Base-by-base conservation (phyloP, 78 protist species). In the Guillardia theta region DNA sequence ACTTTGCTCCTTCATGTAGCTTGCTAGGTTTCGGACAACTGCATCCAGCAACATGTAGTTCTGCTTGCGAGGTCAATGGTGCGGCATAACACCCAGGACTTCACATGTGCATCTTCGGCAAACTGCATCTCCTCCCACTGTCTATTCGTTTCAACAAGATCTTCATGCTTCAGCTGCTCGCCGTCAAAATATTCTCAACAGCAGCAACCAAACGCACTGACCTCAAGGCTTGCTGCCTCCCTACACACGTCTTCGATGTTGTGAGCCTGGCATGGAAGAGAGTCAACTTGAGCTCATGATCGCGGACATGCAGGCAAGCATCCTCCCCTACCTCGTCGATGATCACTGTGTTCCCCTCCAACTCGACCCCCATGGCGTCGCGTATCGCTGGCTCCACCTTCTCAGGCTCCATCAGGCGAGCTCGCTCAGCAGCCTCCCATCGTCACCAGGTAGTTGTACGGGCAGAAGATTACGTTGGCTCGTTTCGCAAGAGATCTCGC, bases 251-350 rank as follows among this genome's bases (percentile, higher is more conserved):
- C 93, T 44, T 93, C 96, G 30, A 95, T 64, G 92, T 97, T 97
- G 77, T 98, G 99, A 2, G 97, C 99, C 22, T 50, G n/a, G n/a
- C n/a, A n/a, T n/a, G n/a, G n/a, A n/a, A n/a, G n/a, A n/a, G n/a
- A n/a, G n/a, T n/a, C n/a, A n/a, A n/a, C n/a, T n/a, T n/a, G n/a
- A n/a, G n/a, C n/a, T n/a, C n/a, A n/a, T n/a, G n/a, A n/a, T n/a
- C n/a, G n/a, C n/a, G n/a, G n/a, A n/a, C n/a, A n/a, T n/a, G n/a
- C n/a, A n/a, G n/a, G n/a, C n/a, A n/a, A n/a, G n/a, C n/a, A n/a
- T n/a, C n/a, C n/a, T n/a, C n/a, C 30, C 30, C 58, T 50, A 50
- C 58, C 70, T 98, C 99, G 88, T 98, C 99, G 18, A 98, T 36
- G 22, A 98, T 95, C 22, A 98, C 96, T 12, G 96, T 80, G 22